Base-by-base conservation (phyloP, 2,329 filamentous ascomycete species). In the Nigrospora sphaerica region DNA sequence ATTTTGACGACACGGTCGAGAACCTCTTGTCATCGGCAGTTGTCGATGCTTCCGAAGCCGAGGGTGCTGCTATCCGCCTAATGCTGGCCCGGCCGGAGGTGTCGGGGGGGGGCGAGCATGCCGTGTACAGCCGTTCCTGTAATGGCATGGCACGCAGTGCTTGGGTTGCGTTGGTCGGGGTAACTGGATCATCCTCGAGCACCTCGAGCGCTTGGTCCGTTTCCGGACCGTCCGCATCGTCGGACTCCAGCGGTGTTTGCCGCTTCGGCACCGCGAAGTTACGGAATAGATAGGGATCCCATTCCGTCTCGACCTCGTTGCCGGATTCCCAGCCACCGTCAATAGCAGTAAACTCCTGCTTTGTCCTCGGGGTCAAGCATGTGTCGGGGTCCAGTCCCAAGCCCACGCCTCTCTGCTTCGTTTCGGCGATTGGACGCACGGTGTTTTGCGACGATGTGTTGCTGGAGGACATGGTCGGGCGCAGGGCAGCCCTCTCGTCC, bases 281-380 rank as follows among this genome's bases (percentile, higher is more conserved):
- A 63, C 74, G 73, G 54, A 71, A 66, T 35, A 75, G 61, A 60
- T 75, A 74, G 50, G 71, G 64, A 53, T 81, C 74, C 73, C 75
- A 79, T 64, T 79, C 75, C 59, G 71, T 65, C 51, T 74, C 73
- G 32, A 73, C 70, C 51, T 78, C 71, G 53, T 61, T 68, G 31
- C 62, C 60, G 32, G 69, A 67, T 43, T 62, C 67, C 78, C 78
- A 84, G 58, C 78, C 74, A 37, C 78, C 79, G 56, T 85, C 80
- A 60, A 80, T 81, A 46, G 69, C 68, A 49, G 68, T 64, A 54
- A 79, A 79, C 42, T 77, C 73, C 49, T 69, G 64, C 52, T 65
- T 69, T n/a, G 64, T 67, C 52, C 56, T 67, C 23, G 70, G 70
- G 10, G 69, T 71, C 43, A 64, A 58, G 52, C 61, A 64, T 11